These are phyloP conservation scores for Aspergillus asperescens DNA, from an alignment of 495 filamentous ascomycete species.

Conservation along the genomic window DNA sequence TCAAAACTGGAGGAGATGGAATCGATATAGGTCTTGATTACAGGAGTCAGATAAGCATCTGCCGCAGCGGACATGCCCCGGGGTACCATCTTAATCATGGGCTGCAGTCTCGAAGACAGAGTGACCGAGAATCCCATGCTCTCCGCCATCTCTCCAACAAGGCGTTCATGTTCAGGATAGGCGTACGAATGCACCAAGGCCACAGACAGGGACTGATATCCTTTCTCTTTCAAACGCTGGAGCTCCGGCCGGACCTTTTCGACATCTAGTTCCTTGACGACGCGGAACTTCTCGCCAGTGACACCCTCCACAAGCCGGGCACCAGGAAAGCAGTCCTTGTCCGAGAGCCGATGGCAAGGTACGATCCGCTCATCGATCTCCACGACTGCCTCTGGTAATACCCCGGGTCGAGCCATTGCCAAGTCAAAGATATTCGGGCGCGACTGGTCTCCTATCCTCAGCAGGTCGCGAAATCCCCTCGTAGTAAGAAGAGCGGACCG, in stretches of 20 bases:
- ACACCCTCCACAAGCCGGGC: slow-evolving; percentile 41
- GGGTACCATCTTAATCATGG: slow-evolving; percentile 75
- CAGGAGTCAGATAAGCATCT: slow-evolving; percentile 92
- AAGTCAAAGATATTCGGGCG: slow-evolving; percentile 81
- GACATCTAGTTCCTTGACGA: slow-evolving; percentile 40
- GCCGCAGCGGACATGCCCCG: slow-evolving; percentile 89
- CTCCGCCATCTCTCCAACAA: slow-evolving; percentile 45
- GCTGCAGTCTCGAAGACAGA: slow-evolving; percentile 61
- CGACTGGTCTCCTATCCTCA: slow-evolving; percentile 82
- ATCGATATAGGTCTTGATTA: slow-evolving; percentile 86
- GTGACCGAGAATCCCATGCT: slow-evolving; percentile 53
- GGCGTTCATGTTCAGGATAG: slow-evolving; percentile 49
- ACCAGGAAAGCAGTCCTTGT: slow-evolving; percentile 56
- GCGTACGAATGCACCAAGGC: slow-evolving; percentile 51
- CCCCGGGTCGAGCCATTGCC: slow-evolving; percentile 71
- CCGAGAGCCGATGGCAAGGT: slow-evolving; percentile 42
- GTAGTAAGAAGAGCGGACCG: slow-evolving; percentile 87
- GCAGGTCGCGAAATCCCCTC: slow-evolving; percentile 86
- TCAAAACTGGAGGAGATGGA: slow-evolving; percentile 69
- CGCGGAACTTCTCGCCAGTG: slow-evolving; percentile 48
- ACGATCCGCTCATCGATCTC: slow-evolving; percentile 75
- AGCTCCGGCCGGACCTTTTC: slow-evolving; percentile 39
- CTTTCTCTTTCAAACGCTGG: slow-evolving; percentile 38
- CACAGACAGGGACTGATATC: slow-evolving; percentile 48
- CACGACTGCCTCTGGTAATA: slow-evolving; percentile 68